phyloP scores from a whole-genome alignment of 2,329 filamentous ascomycete species.

The Epichloe typhina region DNA sequence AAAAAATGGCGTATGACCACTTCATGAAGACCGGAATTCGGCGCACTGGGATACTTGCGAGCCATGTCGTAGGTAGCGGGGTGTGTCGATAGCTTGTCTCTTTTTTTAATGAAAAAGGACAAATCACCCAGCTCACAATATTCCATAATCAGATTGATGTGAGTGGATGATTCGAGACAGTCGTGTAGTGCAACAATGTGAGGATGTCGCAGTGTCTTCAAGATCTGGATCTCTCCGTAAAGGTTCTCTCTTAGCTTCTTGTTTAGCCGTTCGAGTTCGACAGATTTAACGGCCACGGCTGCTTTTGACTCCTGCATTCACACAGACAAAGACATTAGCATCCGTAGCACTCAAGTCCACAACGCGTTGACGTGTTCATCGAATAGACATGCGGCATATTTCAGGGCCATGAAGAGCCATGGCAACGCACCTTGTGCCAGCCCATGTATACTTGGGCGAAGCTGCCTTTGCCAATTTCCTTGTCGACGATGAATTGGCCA shows the following conservation, averaged over 20 bases:
- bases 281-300: conserved; percentile 90
- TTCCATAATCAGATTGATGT: conserved; percentile 97
- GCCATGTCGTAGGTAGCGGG: conserved; percentile 82
- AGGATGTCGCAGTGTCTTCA: conserved; percentile 85
- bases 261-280: conserved; percentile 80
- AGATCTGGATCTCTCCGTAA: conserved; percentile 87
- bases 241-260: conserved; percentile 95
- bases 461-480: conserved; percentile 92
- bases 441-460: conserved; percentile 93
- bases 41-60: conserved; percentile 76
- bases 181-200: conserved; percentile 95
- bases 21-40: conserved; percentile 80
- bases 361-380: no score
- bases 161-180: conserved; percentile 72
- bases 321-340: background rate
- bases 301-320: conserved; percentile 56
- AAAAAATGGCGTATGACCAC: conserved; percentile 95
- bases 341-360: background rate
- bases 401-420: background rate
- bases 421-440: conserved; percentile 54
- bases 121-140: conserved; percentile 93
- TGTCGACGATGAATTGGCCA: conserved; percentile 69
- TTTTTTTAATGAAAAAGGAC: conserved; percentile 92
- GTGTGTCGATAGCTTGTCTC: conserved; percentile 66
- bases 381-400: background rate